A percentile compares a stretch with the other conserved stretches of the same genome.
These are phyloP conservation scores for Noccaea bulbosa DNA, from an alignment of 345 rosid genomes.

Conservation along the genomic window DNA sequence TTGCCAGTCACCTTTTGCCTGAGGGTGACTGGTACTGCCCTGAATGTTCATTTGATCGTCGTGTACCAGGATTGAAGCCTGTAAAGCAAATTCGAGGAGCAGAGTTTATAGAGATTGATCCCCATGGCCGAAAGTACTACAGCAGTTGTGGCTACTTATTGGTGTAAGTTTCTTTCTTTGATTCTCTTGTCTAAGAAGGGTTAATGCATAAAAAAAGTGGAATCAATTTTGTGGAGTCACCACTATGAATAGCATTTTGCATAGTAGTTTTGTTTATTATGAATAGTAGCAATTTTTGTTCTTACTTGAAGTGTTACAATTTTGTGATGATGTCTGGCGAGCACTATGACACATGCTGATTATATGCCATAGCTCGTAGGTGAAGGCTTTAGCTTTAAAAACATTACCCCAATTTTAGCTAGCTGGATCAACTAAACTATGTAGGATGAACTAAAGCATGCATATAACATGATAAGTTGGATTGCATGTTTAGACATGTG, in stretches of 20 bases:
- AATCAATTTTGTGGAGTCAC: conserved; percentile 21
- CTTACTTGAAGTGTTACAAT: conserved; percentile 5
- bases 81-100: conserved; percentile 81
- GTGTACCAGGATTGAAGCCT: conserved; percentile 56
- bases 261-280: background rate
- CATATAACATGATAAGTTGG: conserved; percentile 23
- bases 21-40: conserved; percentile 99
- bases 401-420: conserved; percentile 17
- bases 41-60: conserved; percentile 76
- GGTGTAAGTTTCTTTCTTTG: conserved; percentile 74
- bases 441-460: conserved; percentile 1
- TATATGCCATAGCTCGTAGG: conserved; percentile 3
- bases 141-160: conserved; percentile 83
- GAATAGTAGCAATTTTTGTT: conserved; percentile 2
- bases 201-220: conserved; percentile 21
- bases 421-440: conserved; percentile 16
- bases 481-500: conserved; percentile 27
- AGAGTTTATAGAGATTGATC: conserved; percentile 80
- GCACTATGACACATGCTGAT: conserved; percentile 22
- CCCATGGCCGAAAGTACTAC: conserved; percentile 70
- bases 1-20: conserved; percentile 78
- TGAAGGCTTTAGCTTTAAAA: conserved; percentile 14
- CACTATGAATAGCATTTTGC: background rate
- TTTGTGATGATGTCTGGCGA: conserved; percentile 18
- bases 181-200: conserved; percentile 27